phyloP scores from a whole-genome alignment of 1,284 basidiomycete genomes.

The Amylostereum areolatum region DNA sequence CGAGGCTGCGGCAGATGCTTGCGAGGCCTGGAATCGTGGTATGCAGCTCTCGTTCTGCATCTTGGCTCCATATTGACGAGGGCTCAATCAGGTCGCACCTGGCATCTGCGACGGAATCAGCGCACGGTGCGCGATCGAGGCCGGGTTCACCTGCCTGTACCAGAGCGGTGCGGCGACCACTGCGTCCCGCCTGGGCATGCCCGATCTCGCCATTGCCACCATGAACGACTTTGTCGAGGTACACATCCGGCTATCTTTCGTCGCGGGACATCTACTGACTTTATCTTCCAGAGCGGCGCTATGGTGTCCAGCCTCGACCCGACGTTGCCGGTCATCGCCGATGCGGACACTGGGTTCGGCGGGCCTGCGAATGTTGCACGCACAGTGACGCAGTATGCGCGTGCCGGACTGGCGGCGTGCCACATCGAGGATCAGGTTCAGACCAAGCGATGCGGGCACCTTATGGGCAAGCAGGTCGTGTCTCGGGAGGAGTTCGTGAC shows the following conservation, averaged over 20 bases:
- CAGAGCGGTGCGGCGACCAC: conserved; percentile 76
- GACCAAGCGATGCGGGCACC: conserved; percentile 78
- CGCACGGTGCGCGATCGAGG: conserved; percentile 71
- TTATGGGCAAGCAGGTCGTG: conserved; percentile 78
- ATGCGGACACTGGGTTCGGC: conserved; percentile 79
- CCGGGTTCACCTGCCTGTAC: conserved; percentile 71
- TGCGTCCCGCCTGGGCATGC: conserved; percentile 68
- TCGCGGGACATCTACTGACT: neutral
- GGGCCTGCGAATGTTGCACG: conserved; percentile 73
- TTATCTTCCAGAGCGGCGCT: conserved; percentile 32
- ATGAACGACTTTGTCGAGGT: conserved; percentile 73
- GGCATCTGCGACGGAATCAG: conserved; percentile 81
- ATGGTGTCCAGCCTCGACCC: conserved; percentile 67
- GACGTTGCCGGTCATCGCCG: conserved; percentile 67
- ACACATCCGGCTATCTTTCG: conserved; percentile 8
- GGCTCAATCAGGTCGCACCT: conserved; percentile 48
- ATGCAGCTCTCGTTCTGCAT: conserved; percentile 19
- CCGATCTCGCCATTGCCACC: conserved; percentile 78
- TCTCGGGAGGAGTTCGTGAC: conserved; percentile 70
- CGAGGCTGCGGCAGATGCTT: conserved; percentile 69
- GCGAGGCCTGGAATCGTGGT: conserved; percentile 73
- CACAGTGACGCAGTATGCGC: conserved; percentile 66
- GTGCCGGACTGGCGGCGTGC: conserved; percentile 68
- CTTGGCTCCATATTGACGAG: neutral
- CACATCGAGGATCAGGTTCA: conserved; percentile 84